These are phyloP conservation scores for Dorcoceras hygrometricum DNA, from an alignment of 257 asterid species.

Conservation along the genomic window DNA sequence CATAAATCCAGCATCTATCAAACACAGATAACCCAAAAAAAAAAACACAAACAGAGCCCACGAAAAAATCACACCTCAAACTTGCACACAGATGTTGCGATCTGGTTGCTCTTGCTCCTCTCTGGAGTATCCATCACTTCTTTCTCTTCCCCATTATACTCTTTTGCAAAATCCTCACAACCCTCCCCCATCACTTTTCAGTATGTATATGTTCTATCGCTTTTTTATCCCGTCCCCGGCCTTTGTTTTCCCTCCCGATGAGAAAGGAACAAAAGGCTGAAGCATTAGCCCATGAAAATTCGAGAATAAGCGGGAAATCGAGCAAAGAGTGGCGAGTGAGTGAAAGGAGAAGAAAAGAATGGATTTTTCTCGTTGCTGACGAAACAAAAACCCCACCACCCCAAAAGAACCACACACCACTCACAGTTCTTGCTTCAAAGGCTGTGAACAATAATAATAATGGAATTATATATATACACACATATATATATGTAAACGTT, in stretches of 20 bases:
- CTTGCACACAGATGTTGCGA: conserved; percentile 52
- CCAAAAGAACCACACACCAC: conserved; percentile 36
- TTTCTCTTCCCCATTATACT: conserved; percentile 27
- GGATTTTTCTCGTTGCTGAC: conserved; percentile 57
- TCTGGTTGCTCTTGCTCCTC: conserved; percentile 67
- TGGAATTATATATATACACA: conserved; percentile 14
- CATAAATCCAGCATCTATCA: conserved; percentile 25
- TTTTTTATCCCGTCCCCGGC: conserved; percentile 18
- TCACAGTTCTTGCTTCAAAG: conserved; percentile 35
- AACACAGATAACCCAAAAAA: background rate
- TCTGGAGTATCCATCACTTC: conserved; percentile 90
- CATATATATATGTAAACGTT: background rate
- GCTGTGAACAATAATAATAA: background rate
- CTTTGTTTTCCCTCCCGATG: conserved; percentile 37
- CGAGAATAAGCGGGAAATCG: conserved; percentile 78
- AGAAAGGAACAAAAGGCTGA: conserved; percentile 26
- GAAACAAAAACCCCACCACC: conserved; percentile 55
- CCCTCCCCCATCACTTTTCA: conserved; percentile 31
- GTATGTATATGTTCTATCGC: conserved; percentile 12
- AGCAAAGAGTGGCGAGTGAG: conserved; percentile 35
- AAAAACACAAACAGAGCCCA: conserved; percentile 1
- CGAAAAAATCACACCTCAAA: conserved; percentile 61
- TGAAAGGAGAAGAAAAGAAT: conserved; percentile 24
- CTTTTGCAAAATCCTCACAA: conserved; percentile 26
- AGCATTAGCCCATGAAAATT: conserved; percentile 41